phyloP scores from a whole-genome alignment of 2,329 filamentous ascomycete genomes.

The Botrytis byssoidea region DNA sequence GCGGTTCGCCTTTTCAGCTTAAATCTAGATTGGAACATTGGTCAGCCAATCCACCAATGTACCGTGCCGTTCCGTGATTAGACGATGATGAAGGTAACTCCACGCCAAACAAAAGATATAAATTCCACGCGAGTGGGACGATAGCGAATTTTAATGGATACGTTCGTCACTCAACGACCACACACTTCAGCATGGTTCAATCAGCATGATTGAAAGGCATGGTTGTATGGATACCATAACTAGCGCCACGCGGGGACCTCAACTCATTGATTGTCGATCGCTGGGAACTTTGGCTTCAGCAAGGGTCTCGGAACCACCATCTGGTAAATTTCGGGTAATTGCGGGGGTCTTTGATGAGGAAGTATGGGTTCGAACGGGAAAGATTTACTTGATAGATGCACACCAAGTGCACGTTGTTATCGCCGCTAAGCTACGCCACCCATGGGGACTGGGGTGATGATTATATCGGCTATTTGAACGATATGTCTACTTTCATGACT shows the following conservation, averaged over 20 bases:
- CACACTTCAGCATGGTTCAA: not conserved
- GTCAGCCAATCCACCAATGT: not conserved
- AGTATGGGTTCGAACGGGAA: not conserved
- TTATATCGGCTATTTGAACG: not conserved
- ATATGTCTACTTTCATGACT: not conserved
- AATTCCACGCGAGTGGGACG: not conserved
- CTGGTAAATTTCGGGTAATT: not conserved
- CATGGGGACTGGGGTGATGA: not conserved
- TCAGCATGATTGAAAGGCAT: not conserved
- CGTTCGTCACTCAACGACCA: not conserved
- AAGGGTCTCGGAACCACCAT: not conserved
- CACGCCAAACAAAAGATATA: not conserved
- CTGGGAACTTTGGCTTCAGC: not conserved
- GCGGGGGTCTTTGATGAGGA: not conserved
- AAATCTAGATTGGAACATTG: not conserved
- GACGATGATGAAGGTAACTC: not conserved
- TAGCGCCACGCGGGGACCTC: not conserved
- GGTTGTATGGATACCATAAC: not conserved
- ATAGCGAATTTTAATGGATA: not conserved
- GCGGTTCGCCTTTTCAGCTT: not conserved
- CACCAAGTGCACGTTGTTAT: not conserved
- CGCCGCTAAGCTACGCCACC: not conserved
- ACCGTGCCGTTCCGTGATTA: not conserved
- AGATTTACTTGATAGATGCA: not conserved
- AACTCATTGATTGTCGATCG: not conserved